Conservation (phyloP, 306 rosid species). For the Inga oerstediana region DNA sequence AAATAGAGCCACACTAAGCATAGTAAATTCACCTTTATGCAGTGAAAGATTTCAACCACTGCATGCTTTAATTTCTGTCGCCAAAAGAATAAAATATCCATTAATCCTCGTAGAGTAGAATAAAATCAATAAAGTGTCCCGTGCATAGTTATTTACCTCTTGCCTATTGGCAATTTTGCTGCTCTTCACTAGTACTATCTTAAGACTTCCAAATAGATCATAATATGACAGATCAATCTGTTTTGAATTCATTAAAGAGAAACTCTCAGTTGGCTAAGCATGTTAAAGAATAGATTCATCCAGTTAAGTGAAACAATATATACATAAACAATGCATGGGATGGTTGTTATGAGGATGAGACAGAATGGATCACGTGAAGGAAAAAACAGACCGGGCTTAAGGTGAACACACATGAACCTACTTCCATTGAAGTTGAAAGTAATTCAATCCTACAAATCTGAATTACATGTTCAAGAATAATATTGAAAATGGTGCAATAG, state of each 20-base stretch:
- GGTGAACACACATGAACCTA: background rate
- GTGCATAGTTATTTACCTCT: conserved; percentile 58
- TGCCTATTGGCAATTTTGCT: conserved; percentile 59
- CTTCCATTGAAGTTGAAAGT: background rate
- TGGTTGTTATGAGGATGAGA: background rate
- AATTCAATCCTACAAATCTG: background rate
- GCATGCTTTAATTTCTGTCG: conserved; percentile 68
- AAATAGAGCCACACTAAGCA: conserved; percentile 3
- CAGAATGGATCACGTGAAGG: background rate
- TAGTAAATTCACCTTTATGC: conserved; percentile 58
- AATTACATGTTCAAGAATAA: background rate
- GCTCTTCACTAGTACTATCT: conserved; percentile 68
- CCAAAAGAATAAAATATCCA: conserved; percentile 30
- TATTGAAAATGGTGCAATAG: background rate
- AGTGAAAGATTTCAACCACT: conserved; percentile 70
- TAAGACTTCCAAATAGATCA: conserved; percentile 83
- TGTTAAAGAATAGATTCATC: conserved; percentile 9
- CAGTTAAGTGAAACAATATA: background rate
- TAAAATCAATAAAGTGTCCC: conserved; percentile 23
- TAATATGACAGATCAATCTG: conserved; percentile 90
- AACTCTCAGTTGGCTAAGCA: background rate
- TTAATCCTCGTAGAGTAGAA: background rate
- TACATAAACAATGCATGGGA: background rate
- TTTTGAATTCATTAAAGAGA: conserved; percentile 28
- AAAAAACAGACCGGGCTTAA: background rate